Evolutionary conservation across 352 stramenopile species (phyloP), one percentile per base, ranked within the genome.

Genomic region (Phytophthora pisi): DNA sequence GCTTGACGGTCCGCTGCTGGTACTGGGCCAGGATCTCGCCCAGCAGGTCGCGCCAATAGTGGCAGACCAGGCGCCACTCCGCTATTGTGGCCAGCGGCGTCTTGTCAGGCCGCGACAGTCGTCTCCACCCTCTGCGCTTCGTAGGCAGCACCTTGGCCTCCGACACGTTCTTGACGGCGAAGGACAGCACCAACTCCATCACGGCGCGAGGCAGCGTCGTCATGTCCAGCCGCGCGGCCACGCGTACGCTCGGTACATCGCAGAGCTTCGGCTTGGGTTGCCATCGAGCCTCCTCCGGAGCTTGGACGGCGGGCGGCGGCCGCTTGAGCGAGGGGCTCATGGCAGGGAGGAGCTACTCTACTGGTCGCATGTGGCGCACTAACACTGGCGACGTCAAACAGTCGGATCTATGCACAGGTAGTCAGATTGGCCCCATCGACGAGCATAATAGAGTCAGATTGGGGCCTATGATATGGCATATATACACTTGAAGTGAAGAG

Each of bases 181-280:
- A 88, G 18, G 79, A 81, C 63, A 86, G 70, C 28, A 88, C 58
- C 34, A 86, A 57, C 64, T 84, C 79, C 77, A 86, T 75, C 13
- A 82, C 75, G 1, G 78, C 68, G 40, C 78, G 79, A 16, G 79
- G 79, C 51, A 88, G 61, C 51, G 73, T 61, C 43, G 65, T 64
- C 67, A 81, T 68, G 13, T 56, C 68, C 31, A 66, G 49, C n/a
- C 26, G 46, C 54, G 49, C 47, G 13, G 45, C 43, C 7, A 47
- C 20, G 26, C 42, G 61, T 1, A 55, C 34, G 18, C n/a, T 45
- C 0, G 45, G 30, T 2, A 15, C 56, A 63, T 66, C 51, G 42
- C 26, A 40, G 6, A 61, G 45, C 57, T 64, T 66, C 16, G 18
- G 46, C 31, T 61, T 75, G 56, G 54, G 50, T 64, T 59, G 38